phyloP scores from a whole-genome alignment of 106 monocot genomes.

The Hemerocallis citrina region DNA sequence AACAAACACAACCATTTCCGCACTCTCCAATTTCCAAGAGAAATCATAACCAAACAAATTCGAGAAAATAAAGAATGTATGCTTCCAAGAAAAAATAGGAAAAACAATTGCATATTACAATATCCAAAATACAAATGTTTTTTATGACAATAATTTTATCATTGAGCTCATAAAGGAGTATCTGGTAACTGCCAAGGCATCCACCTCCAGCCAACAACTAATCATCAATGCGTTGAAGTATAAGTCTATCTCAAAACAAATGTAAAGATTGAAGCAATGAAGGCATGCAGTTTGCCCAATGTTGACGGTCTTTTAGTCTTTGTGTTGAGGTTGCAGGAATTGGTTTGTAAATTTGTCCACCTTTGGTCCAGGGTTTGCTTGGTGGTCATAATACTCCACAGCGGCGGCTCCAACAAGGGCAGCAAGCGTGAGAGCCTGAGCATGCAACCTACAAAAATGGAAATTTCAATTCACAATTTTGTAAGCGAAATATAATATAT shows the following conservation, averaged over 20 bases:
- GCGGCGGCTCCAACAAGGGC: conserved; percentile 72
- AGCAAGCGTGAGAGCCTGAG: conserved; percentile 78
- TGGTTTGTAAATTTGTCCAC: not conserved
- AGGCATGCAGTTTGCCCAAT: not conserved
- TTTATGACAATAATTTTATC: not conserved
- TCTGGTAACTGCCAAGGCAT: not conserved
- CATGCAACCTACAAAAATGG: conserved; percentile 42
- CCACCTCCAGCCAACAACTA: not conserved
- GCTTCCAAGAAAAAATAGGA: no score
- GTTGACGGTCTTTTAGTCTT: conserved; percentile 6
- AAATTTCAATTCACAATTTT: no score
- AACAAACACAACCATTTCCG: no score
- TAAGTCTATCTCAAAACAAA: not conserved
- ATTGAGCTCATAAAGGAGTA: not conserved
- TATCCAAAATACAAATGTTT: not conserved
- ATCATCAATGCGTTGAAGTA: not conserved
- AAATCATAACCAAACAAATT: no score
- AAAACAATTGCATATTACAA: no score
- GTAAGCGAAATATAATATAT: no score
- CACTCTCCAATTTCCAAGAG: no score
- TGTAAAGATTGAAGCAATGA: not conserved
- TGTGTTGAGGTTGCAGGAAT: not conserved
- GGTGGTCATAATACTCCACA: conserved; percentile 78
- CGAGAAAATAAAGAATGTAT: no score
- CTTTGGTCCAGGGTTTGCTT: conserved; percentile 2